Base-by-base conservation (phyloP, 164 flowering plant genomes). In the Sedum album region DNA sequence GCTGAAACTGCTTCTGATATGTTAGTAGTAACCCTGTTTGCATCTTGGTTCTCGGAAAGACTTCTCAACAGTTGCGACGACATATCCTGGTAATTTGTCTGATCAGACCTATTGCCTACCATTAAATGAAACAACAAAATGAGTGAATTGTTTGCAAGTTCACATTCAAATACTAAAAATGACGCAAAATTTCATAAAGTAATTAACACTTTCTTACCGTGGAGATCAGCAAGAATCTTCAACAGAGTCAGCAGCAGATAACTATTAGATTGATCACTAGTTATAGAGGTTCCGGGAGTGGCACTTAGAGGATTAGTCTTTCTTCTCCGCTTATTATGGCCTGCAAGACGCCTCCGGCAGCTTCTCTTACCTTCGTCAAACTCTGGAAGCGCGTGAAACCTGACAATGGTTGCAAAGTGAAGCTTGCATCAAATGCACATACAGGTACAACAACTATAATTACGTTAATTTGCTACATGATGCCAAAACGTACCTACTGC, bases 321-420 rank as follows among this genome's bases (percentile, higher is more conserved):
- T 77, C 98, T 89, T 73, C 98, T 83, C 69, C 98, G 74, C 71
- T 72, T 88, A 71, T 94, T 94, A 77, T 94, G 98, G 62, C 98
- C 98, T 18, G 95, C 98, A 72, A 94, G 78, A 68, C 98, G 97
- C 69, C 93, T 79, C 23, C 97, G 88, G 68, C 98, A 94, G 77
- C 97, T 91, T 78, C 96, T 82, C 76, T 87, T 94, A 31, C 91
- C 96, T 76, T 91, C 97, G 79, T 94, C 98, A 81, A 94, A 94
- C 78, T 91, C 97, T 85, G 86, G 87, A 79, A 94, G 96, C 62
- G 75, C 78, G 79, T 94, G 98, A 83, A 94, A 94, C 84, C 98
- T 94, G 84, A 44, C 60, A 69, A 66, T 21, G 30, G 68, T 31
- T 26, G 53, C 30, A 48, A 63, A 70, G 26, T 10, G 17, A 64